Conservation (phyloP, 73 alveolate genomes). For the Paraurostyla sp. region DNA sequence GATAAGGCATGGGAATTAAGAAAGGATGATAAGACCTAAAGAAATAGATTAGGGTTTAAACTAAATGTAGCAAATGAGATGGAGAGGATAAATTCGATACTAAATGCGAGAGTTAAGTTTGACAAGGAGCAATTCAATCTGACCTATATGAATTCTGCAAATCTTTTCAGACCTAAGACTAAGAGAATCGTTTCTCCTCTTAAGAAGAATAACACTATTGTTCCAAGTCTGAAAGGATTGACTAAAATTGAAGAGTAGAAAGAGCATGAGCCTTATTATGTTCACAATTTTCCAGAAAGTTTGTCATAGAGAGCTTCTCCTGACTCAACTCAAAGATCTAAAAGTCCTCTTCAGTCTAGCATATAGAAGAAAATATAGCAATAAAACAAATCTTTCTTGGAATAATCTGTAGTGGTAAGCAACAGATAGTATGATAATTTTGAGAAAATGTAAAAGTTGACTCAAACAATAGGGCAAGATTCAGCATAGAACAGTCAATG, state of each 20-base stretch:
- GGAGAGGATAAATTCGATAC: not conserved
- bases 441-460: not conserved
- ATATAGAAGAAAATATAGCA: not conserved
- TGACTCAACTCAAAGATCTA: not conserved
- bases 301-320: not conserved
- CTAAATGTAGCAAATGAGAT: not conserved
- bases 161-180: not conserved
- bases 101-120: not conserved
- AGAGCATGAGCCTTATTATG: not conserved
- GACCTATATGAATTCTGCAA: not conserved
- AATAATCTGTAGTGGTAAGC: not conserved
- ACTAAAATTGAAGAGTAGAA: not conserved
- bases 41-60: not conserved
- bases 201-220: not conserved
- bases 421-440: conserved; percentile 1
- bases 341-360: not conserved
- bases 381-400: not conserved
- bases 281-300: not conserved
- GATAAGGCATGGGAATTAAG: not conserved
- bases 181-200: not conserved
- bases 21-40: not conserved
- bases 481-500: not conserved
- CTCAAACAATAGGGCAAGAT: not conserved
- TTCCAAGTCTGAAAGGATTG: not conserved
- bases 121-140: not conserved